A percentile compares a stretch with the other conserved stretches of the same genome.
Conservation (phyloP, 1,284 basidiomycete species). For the Moesziomyces sp. region DNA sequence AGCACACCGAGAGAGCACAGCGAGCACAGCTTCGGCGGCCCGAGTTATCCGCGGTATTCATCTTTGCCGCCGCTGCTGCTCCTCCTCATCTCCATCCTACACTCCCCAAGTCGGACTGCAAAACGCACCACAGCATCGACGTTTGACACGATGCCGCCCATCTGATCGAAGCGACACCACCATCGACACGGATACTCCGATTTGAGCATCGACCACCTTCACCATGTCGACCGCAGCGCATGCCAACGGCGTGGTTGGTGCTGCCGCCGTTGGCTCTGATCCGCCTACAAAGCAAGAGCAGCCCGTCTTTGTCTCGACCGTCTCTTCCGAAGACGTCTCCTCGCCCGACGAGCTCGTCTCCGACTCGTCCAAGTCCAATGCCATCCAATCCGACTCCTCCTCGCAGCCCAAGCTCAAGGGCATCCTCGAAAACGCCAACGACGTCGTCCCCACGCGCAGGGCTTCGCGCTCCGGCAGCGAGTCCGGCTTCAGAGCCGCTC, state of each 20-base stretch:
- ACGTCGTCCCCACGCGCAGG: conserved; percentile 29
- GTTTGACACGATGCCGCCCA: background rate
- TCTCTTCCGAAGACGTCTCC: conserved; percentile 11
- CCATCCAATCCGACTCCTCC: conserved; percentile 9
- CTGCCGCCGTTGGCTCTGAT: background rate
- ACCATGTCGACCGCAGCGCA: conserved; percentile 25
- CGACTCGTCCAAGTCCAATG: conserved; percentile 12
- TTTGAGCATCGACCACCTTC: background rate
- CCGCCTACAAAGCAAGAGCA: conserved; percentile 16
- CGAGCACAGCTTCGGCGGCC: too few species aligned
- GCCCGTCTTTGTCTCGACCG: conserved; percentile 9
- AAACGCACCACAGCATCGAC: background rate
- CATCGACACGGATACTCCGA: background rate
- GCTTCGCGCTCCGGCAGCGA: conserved; percentile 21
- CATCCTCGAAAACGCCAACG: conserved; percentile 57
- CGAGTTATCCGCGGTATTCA: too few species aligned
- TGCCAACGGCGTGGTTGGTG: background rate
- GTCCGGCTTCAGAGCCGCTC: conserved; percentile 36
- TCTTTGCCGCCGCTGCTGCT: too few species aligned
- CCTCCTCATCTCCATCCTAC: background rate
- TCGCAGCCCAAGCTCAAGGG: conserved; percentile 32
- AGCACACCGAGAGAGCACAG: too few species aligned
- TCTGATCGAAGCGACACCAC: background rate
- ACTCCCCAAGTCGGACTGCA: background rate
- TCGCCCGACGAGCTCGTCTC: conserved; percentile 25